Conservation (phyloP, 148 eudicot species). For the Pharnaceum exiguum region DNA sequence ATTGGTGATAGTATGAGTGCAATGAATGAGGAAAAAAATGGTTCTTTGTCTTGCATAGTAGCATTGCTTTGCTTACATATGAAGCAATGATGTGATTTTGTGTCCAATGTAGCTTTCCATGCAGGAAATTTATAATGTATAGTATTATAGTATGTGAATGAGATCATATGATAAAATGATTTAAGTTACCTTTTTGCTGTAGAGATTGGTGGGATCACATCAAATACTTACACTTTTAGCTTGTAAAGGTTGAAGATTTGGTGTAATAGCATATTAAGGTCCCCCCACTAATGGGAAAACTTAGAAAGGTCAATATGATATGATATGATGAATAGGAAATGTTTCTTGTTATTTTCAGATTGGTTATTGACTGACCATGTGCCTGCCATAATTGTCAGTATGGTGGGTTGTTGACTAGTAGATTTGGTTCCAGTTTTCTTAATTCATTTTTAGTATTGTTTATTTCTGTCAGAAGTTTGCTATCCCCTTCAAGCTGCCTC, state of each 20-base stretch:
- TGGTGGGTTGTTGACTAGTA: conserved; percentile 19
- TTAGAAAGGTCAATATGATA: conserved; percentile 10
- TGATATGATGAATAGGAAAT: conserved; percentile 12
- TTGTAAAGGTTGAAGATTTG: conserved; percentile 19
- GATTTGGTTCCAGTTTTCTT: conserved; percentile 12
- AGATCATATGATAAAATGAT: conserved; percentile 7
- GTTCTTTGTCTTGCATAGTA: no score
- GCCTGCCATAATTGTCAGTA: conserved; percentile 9
- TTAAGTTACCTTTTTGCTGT: neutral
- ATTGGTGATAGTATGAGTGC: conserved; percentile 8
- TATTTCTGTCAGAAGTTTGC: neutral
- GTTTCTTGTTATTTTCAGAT: conserved; percentile 4
- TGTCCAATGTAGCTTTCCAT: neutral
- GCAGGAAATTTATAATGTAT: no score
- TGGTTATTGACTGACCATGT: no score
- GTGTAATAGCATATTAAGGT: conserved; percentile 6
- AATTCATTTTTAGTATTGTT: neutral
- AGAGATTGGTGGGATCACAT: conserved; percentile 15
- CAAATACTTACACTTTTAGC: neutral
- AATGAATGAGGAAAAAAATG: neutral
- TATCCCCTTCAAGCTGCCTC: no score
- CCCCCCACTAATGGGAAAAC: conserved; percentile 21
- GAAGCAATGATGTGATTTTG: conserved; percentile 21
- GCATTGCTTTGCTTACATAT: conserved; percentile 15
- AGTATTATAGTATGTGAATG: no score